These are phyloP conservation scores for Paracamarosporium sp. DNA, from an alignment of 2,329 filamentous ascomycete species.

Conservation along the genomic window DNA sequence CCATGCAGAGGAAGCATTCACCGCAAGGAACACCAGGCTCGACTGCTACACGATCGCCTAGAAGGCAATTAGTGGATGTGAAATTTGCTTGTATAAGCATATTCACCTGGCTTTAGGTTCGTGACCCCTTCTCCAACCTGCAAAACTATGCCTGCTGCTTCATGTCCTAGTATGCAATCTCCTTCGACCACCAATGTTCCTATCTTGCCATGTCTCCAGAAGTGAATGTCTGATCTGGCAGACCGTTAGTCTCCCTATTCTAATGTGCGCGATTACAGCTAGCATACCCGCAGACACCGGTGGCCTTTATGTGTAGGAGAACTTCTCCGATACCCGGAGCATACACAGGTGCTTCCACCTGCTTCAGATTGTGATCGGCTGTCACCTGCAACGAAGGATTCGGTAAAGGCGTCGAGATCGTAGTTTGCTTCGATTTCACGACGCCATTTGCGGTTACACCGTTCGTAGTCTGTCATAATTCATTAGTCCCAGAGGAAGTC, in stretches of 20 bases:
- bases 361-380: slow-evolving; percentile 65
- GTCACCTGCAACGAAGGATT: slow-evolving; percentile 68
- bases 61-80: background rate
- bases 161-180: slow-evolving; percentile 71
- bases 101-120: slow-evolving; percentile 54
- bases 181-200: slow-evolving; percentile 67
- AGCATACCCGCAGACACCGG: slow-evolving; percentile 67
- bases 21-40: slow-evolving; percentile 71
- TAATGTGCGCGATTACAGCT: no score
- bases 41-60: slow-evolving; percentile 69
- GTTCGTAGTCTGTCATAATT: slow-evolving; percentile 15
- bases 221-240: slow-evolving; percentile 69
- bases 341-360: slow-evolving; percentile 63
- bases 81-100: background rate
- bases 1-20: slow-evolving; percentile 64
- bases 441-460: slow-evolving; percentile 13
- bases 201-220: slow-evolving; percentile 71
- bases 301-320: slow-evolving; percentile 67
- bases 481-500: slow-evolving; percentile 1
- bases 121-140: slow-evolving; percentile 63
- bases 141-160: slow-evolving; percentile 67
- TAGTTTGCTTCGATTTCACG: slow-evolving; percentile 13
- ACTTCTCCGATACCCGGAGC: slow-evolving; percentile 62
- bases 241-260: slow-evolving; percentile 2
- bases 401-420: slow-evolving; percentile 31